These are phyloP conservation scores for Bipolaris cookei DNA, from an alignment of 2,329 filamentous ascomycete species.

Conservation along the genomic window DNA sequence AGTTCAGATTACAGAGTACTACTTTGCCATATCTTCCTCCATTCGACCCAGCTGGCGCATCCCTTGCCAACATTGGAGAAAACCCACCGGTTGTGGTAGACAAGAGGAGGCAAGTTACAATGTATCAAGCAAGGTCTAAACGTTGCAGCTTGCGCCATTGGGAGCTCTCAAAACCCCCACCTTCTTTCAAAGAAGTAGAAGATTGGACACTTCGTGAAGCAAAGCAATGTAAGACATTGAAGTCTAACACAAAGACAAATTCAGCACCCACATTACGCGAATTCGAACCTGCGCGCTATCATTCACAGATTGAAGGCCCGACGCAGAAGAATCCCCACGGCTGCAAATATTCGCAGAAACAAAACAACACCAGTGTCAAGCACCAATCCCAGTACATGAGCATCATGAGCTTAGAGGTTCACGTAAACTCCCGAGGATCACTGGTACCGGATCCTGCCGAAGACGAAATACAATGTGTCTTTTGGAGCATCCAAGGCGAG, in stretches of 20 bases:
- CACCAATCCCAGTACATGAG: slow-evolving; percentile 95
- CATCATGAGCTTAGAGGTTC: slow-evolving; percentile 90
- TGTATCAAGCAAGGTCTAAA: slow-evolving; percentile 60
- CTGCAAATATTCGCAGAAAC: slow-evolving; percentile 84
- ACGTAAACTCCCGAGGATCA: slow-evolving; percentile 83
- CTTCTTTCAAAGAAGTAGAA: slow-evolving; percentile 71
- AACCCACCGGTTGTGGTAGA: slow-evolving; percentile 58
- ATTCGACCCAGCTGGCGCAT: slow-evolving; percentile 71
- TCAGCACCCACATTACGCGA: slow-evolving; percentile 23
- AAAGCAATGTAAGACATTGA: slow-evolving; percentile 21
- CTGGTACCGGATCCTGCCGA: slow-evolving; percentile 88
- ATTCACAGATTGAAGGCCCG: slow-evolving; percentile 88
- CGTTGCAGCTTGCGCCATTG: slow-evolving; percentile 72
- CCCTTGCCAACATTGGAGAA: slow-evolving; percentile 62
- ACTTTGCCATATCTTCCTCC: slow-evolving; percentile 79
- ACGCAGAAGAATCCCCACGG: slow-evolving; percentile 83
- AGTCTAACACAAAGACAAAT: slow-evolving; percentile 11
- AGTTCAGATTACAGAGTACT: slow-evolving; percentile 78
- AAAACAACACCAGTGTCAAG: slow-evolving; percentile 74
- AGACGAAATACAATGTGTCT: slow-evolving; percentile 85
- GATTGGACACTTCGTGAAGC: slow-evolving; percentile 65
- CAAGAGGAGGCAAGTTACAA: slow-evolving; percentile 58
- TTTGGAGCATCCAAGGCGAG: slow-evolving; percentile 87
- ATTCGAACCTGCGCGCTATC: slow-evolving; percentile 31
- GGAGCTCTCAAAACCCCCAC: slow-evolving; percentile 76